A percentile compares a stretch with the other conserved stretches of the same genome.
phyloP scores from a whole-genome alignment of 164 flowering plant genomes.

The Pachysandra terminalis region DNA sequence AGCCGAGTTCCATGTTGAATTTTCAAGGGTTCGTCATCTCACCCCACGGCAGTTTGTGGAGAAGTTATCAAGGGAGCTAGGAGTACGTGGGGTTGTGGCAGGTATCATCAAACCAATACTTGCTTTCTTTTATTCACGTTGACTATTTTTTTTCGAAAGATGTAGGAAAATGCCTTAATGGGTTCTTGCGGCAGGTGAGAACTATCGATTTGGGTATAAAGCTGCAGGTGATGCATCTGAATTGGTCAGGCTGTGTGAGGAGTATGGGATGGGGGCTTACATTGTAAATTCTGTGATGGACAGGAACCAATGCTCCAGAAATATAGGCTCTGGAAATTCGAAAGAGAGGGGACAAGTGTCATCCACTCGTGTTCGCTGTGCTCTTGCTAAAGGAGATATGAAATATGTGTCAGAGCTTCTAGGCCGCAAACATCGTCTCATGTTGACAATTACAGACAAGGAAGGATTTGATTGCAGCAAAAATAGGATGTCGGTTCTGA shows the following conservation, averaged over 20 bases:
- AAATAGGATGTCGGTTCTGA: slow-evolving; percentile 44
- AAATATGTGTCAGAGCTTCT: slow-evolving; percentile 78
- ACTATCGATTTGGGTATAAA: slow-evolving; percentile 91
- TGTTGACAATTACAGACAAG: slow-evolving; percentile 31
- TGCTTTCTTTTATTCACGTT: neutral
- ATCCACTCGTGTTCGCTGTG: slow-evolving; percentile 89
- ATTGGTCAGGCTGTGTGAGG: slow-evolving; percentile 62
- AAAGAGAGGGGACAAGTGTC: slow-evolving; percentile 92
- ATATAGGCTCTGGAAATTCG: slow-evolving; percentile 14
- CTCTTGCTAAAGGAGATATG: slow-evolving; percentile 78
- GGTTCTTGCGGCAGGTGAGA: slow-evolving; percentile 58
- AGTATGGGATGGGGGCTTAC: slow-evolving; percentile 65
- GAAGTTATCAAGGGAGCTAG: slow-evolving; percentile 69
- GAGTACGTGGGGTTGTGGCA: slow-evolving; percentile 91
- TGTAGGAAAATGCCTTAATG: neutral
- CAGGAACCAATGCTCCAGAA: slow-evolving; percentile 37
- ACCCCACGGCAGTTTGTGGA: slow-evolving; percentile 84
- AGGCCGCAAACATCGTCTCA: slow-evolving; percentile 77
- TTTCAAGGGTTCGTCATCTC: slow-evolving; percentile 82
- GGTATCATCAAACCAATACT: slow-evolving; percentile 35
- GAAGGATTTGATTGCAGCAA: slow-evolving; percentile 20
- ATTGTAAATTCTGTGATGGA: slow-evolving; percentile 90
- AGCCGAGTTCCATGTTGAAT: slow-evolving; percentile 56
- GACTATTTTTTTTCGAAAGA: neutral
- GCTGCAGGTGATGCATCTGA: slow-evolving; percentile 88